These are phyloP conservation scores for Globisporangium recalcitrans DNA, from an alignment of 352 stramenopile species.

Conservation along the genomic window DNA sequence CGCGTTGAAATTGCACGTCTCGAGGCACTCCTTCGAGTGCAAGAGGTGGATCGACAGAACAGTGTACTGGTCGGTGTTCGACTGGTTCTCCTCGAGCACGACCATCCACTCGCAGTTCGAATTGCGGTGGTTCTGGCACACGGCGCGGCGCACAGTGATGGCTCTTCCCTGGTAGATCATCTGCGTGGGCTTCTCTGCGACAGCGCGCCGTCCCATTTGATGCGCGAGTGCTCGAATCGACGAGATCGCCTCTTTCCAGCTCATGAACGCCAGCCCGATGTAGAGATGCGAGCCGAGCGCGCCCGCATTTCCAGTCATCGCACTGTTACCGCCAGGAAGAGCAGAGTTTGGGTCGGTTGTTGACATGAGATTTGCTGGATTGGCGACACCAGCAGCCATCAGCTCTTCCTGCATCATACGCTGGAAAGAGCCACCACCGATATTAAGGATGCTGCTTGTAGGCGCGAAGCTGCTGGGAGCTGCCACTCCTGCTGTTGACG, in stretches of 20 bases:
- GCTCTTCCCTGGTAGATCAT: conserved; percentile 38
- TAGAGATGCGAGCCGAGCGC: conserved; percentile 31
- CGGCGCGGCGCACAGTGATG: conserved; percentile 42
- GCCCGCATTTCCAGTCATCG: neutral
- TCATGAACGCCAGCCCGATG: conserved; percentile 38
- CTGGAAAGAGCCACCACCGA: conserved; percentile 22
- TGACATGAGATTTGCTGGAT: conserved; percentile 3
- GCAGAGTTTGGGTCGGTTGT: conserved; percentile 1
- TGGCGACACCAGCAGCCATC: neutral
- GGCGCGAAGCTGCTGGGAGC: neutral
- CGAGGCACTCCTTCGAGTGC: conserved; percentile 70
- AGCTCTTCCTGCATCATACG: conserved; percentile 29
- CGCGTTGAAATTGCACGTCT: conserved; percentile 74
- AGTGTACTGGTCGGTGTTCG: conserved; percentile 37
- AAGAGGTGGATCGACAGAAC: conserved; percentile 51
- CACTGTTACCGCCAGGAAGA: neutral
- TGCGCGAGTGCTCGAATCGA: conserved; percentile 47
- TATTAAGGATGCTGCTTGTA: neutral
- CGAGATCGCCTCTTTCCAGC: conserved; percentile 56
- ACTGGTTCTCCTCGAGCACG: conserved; percentile 41
- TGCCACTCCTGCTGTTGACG: neutral
- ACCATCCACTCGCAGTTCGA: conserved; percentile 67
- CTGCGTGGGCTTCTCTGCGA: conserved; percentile 44
- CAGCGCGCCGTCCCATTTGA: conserved; percentile 48
- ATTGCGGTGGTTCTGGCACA: conserved; percentile 75